Evolutionary conservation across 257 asterid species (phyloP).

Genomic region (Coffea eugenioides): DNA sequence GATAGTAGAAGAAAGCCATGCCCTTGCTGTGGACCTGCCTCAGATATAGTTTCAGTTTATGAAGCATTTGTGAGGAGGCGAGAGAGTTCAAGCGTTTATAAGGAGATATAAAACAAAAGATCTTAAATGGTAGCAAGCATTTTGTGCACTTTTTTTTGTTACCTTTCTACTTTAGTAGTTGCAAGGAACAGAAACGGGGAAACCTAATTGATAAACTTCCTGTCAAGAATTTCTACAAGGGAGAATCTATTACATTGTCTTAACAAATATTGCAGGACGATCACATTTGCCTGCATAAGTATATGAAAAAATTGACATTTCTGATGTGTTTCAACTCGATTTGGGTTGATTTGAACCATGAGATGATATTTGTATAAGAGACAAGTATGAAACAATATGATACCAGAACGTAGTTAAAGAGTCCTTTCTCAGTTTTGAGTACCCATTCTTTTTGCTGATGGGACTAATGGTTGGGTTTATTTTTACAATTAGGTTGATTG

Average conservation of each 20-base stretch:
- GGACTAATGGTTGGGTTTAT: neutral
- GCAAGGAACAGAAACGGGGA: neutral
- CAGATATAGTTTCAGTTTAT: neutral
- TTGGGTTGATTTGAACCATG: neutral
- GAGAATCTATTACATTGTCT: neutral
- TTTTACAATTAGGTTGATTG: neutral
- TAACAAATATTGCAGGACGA: too few relatives aligned
- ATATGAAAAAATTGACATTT: neutral
- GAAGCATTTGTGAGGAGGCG: neutral
- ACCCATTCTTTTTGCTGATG: neutral
- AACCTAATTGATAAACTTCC: neutral
- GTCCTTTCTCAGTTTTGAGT: neutral
- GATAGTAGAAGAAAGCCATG: neutral
- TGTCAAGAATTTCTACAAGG: too few relatives aligned
- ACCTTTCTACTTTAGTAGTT: neutral
- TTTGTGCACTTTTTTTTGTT: neutral
- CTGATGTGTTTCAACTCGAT: neutral
- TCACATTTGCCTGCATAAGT: neutral
- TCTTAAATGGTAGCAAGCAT: too few relatives aligned
- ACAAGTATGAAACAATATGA: neutral
- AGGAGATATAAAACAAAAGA: neutral
- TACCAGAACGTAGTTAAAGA: neutral
- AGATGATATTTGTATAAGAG: neutral
- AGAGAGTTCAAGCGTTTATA: neutral
- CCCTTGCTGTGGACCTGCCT: neutral